Percentiles rank a stretch among this genome's conserved stretches.
Conservation (phyloP, 164 flowering plant species). For the Vitis rupestris region DNA sequence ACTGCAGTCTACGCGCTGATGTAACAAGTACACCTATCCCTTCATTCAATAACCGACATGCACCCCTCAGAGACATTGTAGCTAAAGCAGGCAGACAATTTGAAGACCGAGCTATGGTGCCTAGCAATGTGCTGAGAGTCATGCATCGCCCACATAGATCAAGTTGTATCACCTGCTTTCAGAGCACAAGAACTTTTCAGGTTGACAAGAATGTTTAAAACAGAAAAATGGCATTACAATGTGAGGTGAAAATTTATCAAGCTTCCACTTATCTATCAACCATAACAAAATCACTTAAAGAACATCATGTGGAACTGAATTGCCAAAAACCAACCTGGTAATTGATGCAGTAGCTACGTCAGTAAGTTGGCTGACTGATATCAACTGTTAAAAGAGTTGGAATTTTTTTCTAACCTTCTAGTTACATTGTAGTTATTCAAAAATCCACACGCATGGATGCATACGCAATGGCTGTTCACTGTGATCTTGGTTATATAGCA, state of each 20-base stretch:
- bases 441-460: no score
- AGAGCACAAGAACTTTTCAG: conserved; percentile 3
- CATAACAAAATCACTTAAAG: no score
- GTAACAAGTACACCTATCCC: conserved; percentile 7
- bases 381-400: no score
- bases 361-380: neutral
- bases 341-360: neutral
- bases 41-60: conserved; percentile 16
- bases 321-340: neutral
- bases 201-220: neutral
- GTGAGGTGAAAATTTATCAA: neutral
- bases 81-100: conserved; percentile 13
- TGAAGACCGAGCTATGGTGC: conserved; percentile 12
- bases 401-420: no score
- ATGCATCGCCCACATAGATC: conserved; percentile 22
- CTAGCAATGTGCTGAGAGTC: conserved; percentile 10
- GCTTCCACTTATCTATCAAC: neutral
- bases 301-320: neutral
- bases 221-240: neutral
- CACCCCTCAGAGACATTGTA: conserved; percentile 21
- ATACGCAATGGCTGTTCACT: no score
- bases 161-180: conserved; percentile 26
- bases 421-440: no score
- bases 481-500: no score
- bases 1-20: conserved; percentile 20